These are phyloP conservation scores for Pythium insidiosum DNA, from an alignment of 352 stramenopile species.

Conservation along the genomic window DNA sequence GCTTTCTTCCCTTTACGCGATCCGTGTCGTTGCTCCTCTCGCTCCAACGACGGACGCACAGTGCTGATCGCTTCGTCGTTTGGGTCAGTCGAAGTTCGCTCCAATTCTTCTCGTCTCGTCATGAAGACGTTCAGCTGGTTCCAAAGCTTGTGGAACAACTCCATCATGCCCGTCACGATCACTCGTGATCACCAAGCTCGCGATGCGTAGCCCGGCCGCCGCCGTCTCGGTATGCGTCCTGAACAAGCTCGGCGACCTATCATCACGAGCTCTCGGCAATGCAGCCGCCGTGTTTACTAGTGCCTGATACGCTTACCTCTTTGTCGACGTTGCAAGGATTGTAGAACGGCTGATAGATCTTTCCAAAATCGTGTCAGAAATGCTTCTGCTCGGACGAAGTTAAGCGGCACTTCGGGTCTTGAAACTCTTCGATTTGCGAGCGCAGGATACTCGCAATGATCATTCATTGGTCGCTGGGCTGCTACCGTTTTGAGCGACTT, in stretches of 20 bases:
- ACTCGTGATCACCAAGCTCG: constrained; percentile 76
- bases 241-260: constrained; percentile 35
- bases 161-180: constrained; percentile 81
- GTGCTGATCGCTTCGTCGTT: constrained; percentile 51
- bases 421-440: too few species aligned
- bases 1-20: constrained; percentile 63
- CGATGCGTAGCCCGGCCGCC: constrained; percentile 57
- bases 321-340: too few species aligned
- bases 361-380: too few species aligned
- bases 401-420: too few species aligned
- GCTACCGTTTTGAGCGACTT: too few species aligned
- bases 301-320: too few species aligned
- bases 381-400: too few species aligned
- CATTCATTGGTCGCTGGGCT: too few species aligned
- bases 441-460: too few species aligned
- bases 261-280: too few species aligned
- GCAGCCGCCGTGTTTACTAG: too few species aligned
- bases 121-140: constrained; percentile 76
- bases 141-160: constrained; percentile 62
- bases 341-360: too few species aligned
- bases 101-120: constrained; percentile 35
- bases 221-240: constrained; percentile 83
- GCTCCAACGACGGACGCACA: constrained; percentile 55
- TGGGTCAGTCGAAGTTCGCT: constrained; percentile 26
- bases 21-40: constrained; percentile 54